Evolutionary conservation across 345 rosid genomes (phyloP).

Genomic region (Lagerstroemia speciosa): DNA sequence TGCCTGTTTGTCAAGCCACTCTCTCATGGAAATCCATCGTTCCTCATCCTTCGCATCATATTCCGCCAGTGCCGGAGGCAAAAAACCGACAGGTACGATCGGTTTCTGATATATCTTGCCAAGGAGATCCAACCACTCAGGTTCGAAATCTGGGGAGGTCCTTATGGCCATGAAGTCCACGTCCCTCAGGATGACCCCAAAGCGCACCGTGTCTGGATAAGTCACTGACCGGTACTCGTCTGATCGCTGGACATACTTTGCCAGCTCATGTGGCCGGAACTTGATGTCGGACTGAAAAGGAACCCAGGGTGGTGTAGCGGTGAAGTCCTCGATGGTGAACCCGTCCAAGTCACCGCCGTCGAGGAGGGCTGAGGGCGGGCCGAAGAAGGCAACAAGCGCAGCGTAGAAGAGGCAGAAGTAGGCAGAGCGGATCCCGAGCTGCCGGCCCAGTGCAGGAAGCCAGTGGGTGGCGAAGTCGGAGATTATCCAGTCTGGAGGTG

Average conservation of each 20-base stretch:
- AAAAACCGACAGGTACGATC: slow-evolving; percentile 37
- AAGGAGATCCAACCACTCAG: slow-evolving; percentile 30
- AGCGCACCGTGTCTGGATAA: slow-evolving; percentile 19
- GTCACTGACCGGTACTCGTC: slow-evolving; percentile 16
- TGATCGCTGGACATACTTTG: slow-evolving; percentile 11
- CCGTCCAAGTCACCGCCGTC: background rate
- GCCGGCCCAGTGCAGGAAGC: slow-evolving; percentile 18
- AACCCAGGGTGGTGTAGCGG: slow-evolving; percentile 28
- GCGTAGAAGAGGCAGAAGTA: slow-evolving; percentile 22
- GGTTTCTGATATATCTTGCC: slow-evolving; percentile 25
- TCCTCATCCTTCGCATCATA: slow-evolving; percentile 11
- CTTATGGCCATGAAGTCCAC: slow-evolving; percentile 32
- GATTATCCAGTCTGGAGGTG: slow-evolving; percentile 22
- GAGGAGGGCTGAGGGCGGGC: slow-evolving; percentile 3
- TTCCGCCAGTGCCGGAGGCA: slow-evolving; percentile 21
- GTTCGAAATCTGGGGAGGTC: slow-evolving; percentile 45
- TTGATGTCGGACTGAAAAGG: slow-evolving; percentile 26
- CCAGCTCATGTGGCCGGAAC: slow-evolving; percentile 22
- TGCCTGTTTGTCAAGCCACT: slow-evolving; percentile 27
- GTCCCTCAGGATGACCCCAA: slow-evolving; percentile 12
- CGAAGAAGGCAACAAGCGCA: background rate
- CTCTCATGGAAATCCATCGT: slow-evolving; percentile 15
- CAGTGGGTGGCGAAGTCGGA: slow-evolving; percentile 26
- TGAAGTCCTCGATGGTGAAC: slow-evolving; percentile 20
- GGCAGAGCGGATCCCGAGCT: slow-evolving; percentile 11